Conservation (phyloP, 768 basidiomycete genomes). For the Kondoa malvinella region DNA sequence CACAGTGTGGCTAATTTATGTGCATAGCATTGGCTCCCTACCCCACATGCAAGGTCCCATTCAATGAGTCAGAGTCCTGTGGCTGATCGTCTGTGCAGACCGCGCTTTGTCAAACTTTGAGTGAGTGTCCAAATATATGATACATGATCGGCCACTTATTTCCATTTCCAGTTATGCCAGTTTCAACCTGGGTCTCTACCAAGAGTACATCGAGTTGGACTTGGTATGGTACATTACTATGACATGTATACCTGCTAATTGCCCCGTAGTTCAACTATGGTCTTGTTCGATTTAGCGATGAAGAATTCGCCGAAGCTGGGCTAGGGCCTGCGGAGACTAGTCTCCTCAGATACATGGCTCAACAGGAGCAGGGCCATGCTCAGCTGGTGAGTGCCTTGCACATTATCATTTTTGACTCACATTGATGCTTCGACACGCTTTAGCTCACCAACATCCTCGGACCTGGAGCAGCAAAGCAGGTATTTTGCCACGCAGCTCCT, state of each 20-base stretch:
- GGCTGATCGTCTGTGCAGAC: no score
- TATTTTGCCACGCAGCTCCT: no score
- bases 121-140: no score
- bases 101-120: no score
- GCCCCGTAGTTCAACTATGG: conserved; percentile 18
- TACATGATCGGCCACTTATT: no score
- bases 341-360: conserved; percentile 45
- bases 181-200: conserved; percentile 18
- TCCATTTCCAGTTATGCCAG: conserved; percentile 14
- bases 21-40: background rate
- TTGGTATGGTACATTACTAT: background rate
- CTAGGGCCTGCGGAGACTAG: conserved; percentile 41
- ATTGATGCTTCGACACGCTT: conserved; percentile 7
- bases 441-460: conserved; percentile 20
- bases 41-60: background rate
- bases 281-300: conserved; percentile 36
- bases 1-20: background rate
- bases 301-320: conserved; percentile 45
- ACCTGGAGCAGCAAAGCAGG: conserved; percentile 37
- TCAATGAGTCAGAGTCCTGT: no score
- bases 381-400: conserved; percentile 40
- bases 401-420: conserved; percentile 33
- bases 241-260: background rate
- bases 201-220: conserved; percentile 17
- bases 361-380: conserved; percentile 50